phyloP scores from a whole-genome alignment of 306 rosid genomes.

The Trifolium fragiferum region DNA sequence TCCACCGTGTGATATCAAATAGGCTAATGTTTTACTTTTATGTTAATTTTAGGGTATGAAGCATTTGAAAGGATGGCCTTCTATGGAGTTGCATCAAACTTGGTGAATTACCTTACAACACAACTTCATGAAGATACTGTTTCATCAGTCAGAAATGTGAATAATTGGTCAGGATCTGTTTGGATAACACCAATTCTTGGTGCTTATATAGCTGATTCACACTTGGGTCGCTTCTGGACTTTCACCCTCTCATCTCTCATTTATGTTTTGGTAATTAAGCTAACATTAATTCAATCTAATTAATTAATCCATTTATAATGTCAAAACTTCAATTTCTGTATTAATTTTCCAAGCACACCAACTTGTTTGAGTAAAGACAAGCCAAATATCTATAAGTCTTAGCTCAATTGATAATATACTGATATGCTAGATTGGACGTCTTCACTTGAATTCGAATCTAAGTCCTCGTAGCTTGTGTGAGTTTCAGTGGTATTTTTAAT shows the following conservation, averaged over 20 bases:
- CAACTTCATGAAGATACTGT: slow-evolving; percentile 94
- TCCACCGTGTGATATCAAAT: no score
- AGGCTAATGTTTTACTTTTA: not conserved
- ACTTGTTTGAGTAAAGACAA: not conserved
- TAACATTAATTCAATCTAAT: not conserved
- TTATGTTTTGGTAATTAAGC: slow-evolving; percentile 78
- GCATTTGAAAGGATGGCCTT: slow-evolving; percentile 99
- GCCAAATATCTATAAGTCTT: no score
- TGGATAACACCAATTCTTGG: slow-evolving; percentile 98
- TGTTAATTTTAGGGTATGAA: slow-evolving; percentile 73
- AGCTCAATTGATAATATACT: no score
- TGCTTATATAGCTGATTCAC: slow-evolving; percentile 90
- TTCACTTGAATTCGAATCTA: no score
- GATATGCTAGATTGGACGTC: no score
- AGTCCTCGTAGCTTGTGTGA: no score
- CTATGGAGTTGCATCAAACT: slow-evolving; percentile 89
- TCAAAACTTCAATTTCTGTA: not conserved
- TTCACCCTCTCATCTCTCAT: slow-evolving; percentile 85
- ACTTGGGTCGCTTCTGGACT: slow-evolving; percentile 96
- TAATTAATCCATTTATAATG: not conserved
- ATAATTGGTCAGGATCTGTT: slow-evolving; percentile 94
- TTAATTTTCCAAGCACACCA: not conserved
- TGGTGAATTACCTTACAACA: slow-evolving; percentile 83
- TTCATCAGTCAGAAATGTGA: slow-evolving; percentile 92
- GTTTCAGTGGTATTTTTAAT: no score